A percentile compares a stretch with the other conserved stretches of the same genome.
These are phyloP conservation scores for Colletotrichum lentis DNA, from an alignment of 2,329 filamentous ascomycete species.

Conservation along the genomic window DNA sequence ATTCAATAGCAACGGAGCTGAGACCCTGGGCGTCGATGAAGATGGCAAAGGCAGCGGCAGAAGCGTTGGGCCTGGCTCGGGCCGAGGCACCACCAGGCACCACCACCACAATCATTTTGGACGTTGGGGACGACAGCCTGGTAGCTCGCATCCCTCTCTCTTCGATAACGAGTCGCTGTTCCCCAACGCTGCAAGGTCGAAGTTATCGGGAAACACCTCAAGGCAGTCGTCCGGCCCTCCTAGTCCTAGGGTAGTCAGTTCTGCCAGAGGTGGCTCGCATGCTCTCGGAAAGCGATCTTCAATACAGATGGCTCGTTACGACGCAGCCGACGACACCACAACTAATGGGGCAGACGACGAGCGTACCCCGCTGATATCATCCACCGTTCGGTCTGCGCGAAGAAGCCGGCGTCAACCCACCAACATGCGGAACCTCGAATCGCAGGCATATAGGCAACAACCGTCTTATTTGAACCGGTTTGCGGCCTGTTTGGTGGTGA, in stretches of 20 bases:
- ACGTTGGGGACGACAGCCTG: slow-evolving; percentile 75
- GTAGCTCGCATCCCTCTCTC: slow-evolving; percentile 73
- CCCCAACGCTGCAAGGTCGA: slow-evolving; percentile 69
- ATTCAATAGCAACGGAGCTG: slow-evolving; percentile 68
- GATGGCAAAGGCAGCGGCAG: slow-evolving; percentile 70
- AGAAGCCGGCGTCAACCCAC: slow-evolving; percentile 64
- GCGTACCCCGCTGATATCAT: slow-evolving; percentile 78
- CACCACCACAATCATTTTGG: slow-evolving; percentile 75
- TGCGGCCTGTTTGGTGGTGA: slow-evolving; percentile 87
- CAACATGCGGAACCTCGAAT: slow-evolving; percentile 75
- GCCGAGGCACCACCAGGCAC: slow-evolving; percentile 73
- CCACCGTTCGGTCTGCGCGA: slow-evolving; percentile 64
- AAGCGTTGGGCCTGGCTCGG: slow-evolving; percentile 66
- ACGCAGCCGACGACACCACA: slow-evolving; percentile 72
- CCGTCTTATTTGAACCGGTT: slow-evolving; percentile 75
- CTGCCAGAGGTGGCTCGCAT: slow-evolving; percentile 41
- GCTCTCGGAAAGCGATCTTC: slow-evolving; percentile 59
- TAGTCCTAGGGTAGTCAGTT: slow-evolving; percentile 64
- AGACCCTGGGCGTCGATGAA: slow-evolving; percentile 67
- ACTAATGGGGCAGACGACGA: slow-evolving; percentile 83
- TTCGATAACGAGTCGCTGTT: slow-evolving; percentile 84
- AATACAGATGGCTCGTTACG: slow-evolving; percentile 72
- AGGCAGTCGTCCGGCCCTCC: slow-evolving; percentile 73
- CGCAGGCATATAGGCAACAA: slow-evolving; percentile 70
- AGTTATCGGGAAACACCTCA: slow-evolving; percentile 64